Base-by-base conservation (phyloP, 2,329 filamentous ascomycete species). In the Aspergillus pseudonomiae region DNA sequence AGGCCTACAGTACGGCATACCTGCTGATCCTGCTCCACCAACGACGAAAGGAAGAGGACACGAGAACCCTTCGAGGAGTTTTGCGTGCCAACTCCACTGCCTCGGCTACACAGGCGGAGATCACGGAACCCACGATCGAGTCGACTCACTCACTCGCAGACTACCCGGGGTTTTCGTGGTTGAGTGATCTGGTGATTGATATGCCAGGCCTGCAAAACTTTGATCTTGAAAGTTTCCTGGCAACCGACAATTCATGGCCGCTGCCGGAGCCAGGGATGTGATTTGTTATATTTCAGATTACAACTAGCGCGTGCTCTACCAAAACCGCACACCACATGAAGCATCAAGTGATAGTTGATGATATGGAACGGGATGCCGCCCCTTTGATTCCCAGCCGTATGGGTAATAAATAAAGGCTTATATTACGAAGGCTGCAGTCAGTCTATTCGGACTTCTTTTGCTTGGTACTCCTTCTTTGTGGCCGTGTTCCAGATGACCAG, bases 1-100 rank as follows among this genome's bases (percentile, higher is more conserved):
- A 88, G 66, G 85, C 85, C 0, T 75, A 85, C 21, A 83, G 81
- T 16, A 86, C 85, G 0, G 85, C 86, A 0, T 84, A 83, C 14
- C 72, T 86, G 28, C 78, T 88, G 19, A 79, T 87, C 12, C 73
- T 83, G 0, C 73, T 87, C 50, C 84, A 86, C 46, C 82, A 85
- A 62, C 77, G 80, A 7, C 76, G 80, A 14, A 84, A 84, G 58
- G 81, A 84, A 63, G 81, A 83, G 60, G 76, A 78, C 62, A 76
- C 75, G 4, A 64, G 66, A 21, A 70, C 68, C 21, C 70, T 86
- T 6, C 71, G 70, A 0, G 75, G 80, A n/a, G 75, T 82, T 0
- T 63, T 83, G 9, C 73, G 76, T 43, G 70, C 67, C 0, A 79
- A 78, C 55, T 73, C 77, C 2, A 69, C 74, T 4, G 72, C 75